A percentile compares a stretch with the other conserved stretches of the same genome.
Conservation (phyloP, 176 grass and related monocot species). For the Lolium multiflorum region DNA sequence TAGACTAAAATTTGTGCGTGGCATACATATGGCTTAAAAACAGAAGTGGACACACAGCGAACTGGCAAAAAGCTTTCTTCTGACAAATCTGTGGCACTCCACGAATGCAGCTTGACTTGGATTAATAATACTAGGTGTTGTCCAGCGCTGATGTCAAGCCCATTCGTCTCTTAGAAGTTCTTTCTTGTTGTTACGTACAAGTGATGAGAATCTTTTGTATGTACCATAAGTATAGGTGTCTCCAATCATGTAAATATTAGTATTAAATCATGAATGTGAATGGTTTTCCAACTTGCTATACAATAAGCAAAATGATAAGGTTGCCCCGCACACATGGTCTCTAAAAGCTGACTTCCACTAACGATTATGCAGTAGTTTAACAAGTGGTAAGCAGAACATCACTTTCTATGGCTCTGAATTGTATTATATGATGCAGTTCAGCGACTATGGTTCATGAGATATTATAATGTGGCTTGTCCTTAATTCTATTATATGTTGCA, state of each 20-base stretch:
- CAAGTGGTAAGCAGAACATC: too few species aligned
- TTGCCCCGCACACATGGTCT: background rate
- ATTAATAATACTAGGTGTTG: conserved; percentile 41
- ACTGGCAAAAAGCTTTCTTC: conserved; percentile 20
- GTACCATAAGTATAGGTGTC: background rate
- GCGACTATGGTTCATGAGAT: too few species aligned
- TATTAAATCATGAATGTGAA: background rate
- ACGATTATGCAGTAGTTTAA: too few species aligned
- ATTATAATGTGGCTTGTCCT: too few species aligned
- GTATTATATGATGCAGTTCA: too few species aligned
- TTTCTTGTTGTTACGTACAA: too few species aligned
- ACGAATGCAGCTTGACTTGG: conserved; percentile 18
- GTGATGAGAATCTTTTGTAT: background rate
- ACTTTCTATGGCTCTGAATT: too few species aligned
- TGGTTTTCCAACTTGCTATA: background rate
- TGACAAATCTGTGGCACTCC: background rate
- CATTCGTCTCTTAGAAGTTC: background rate
- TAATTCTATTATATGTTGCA: too few species aligned
- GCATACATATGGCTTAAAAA: conserved; percentile 13
- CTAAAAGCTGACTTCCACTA: too few species aligned
- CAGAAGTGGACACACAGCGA: background rate
- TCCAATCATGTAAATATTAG: too few species aligned
- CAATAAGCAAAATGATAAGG: background rate
- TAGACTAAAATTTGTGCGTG: conserved; percentile 7
- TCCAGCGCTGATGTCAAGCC: background rate